phyloP scores from a whole-genome alignment of 495 filamentous ascomycete genomes.

The Opeltia flavorubescens region DNA sequence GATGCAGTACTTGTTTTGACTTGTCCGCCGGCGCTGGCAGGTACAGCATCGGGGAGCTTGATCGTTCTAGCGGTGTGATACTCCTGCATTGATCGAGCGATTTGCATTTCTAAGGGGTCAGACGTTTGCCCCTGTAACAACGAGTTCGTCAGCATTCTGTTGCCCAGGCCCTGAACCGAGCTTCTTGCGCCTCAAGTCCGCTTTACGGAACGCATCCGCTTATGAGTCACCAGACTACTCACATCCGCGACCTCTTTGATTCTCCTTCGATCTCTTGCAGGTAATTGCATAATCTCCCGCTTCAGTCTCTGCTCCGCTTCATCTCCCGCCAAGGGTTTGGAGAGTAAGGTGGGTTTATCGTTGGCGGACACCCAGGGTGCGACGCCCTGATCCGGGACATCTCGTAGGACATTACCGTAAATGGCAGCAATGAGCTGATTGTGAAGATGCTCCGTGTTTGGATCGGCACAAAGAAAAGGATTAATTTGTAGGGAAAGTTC shows the following conservation, averaged over 20 bases:
- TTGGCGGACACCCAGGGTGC: conserved; percentile 86
- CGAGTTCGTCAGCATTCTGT: neutral
- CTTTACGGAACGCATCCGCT: too few species aligned
- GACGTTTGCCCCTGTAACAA: neutral
- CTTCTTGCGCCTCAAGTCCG: too few species aligned
- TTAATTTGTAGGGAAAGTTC: conserved; percentile 71
- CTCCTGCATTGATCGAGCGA: conserved; percentile 51
- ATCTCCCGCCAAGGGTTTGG: conserved; percentile 73
- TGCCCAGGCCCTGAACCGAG: neutral
- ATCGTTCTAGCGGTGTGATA: conserved; percentile 55
- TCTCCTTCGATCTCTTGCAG: conserved; percentile 68
- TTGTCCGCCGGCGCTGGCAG: conserved; percentile 69
- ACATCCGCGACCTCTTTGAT: conserved; percentile 65
- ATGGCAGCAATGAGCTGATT: conserved; percentile 82
- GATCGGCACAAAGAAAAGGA: conserved; percentile 52
- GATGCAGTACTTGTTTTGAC: conserved; percentile 64
- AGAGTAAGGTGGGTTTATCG: conserved; percentile 74
- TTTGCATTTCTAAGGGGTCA: neutral
- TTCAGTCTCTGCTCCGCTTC: conserved; percentile 82
- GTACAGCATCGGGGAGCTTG: conserved; percentile 53
- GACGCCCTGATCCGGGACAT: conserved; percentile 81
- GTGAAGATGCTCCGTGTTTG: conserved; percentile 66
- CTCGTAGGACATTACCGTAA: conserved; percentile 71
- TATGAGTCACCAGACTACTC: conserved; percentile 11
- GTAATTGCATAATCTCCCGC: conserved; percentile 87